These are phyloP conservation scores for Plasmodium vivax DNA, from an alignment of 169 alveolate species.

Conservation along the genomic window DNA sequence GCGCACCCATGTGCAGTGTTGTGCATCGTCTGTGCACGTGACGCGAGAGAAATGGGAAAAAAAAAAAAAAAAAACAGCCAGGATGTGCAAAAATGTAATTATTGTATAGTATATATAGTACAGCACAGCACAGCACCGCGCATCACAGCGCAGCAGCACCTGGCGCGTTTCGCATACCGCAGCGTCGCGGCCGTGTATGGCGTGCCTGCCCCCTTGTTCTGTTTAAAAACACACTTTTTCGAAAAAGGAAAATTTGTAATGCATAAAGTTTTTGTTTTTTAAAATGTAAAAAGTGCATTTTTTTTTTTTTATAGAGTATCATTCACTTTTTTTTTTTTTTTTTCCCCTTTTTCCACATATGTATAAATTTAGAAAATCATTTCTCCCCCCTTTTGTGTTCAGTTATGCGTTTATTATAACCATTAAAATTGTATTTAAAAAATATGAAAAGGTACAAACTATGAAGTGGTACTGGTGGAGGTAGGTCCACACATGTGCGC, in stretches of 20 bases:
- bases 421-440: neutral
- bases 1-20: neutral
- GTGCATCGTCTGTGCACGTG: neutral
- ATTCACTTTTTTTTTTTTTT: neutral
- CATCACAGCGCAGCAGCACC: neutral
- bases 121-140: neutral
- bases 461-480: neutral
- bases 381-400: neutral
- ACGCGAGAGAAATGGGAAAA: neutral
- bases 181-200: neutral
- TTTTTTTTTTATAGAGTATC: neutral
- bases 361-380: neutral
- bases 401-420: neutral
- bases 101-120: neutral
- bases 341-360: neutral
- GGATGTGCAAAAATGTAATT: neutral
- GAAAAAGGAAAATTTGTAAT: neutral
- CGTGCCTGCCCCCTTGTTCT: neutral
- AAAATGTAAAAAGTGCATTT: slow-evolving; percentile 2
- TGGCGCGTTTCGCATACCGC: neutral
- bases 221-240: neutral
- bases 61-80: neutral
- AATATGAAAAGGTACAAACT: neutral
- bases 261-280: slow-evolving; percentile 2
- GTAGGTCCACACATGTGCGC: neutral